Percentiles rank a stretch among this genome's conserved stretches.
phyloP scores from a whole-genome alignment of 345 rosid species.

The Camelina laxa region DNA sequence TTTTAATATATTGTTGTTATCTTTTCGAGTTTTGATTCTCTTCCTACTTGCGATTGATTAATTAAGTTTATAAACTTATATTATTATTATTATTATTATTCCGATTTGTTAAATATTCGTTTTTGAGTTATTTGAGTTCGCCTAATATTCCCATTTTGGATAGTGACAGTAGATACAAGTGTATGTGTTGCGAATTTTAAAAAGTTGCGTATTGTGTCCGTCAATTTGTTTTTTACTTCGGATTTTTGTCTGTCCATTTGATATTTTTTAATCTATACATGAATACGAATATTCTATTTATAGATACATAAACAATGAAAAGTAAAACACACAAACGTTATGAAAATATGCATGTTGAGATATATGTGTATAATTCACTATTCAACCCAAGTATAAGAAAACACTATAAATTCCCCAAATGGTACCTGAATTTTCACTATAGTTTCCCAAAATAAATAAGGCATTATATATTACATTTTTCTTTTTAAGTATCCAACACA shows the following conservation, averaged over 20 bases:
- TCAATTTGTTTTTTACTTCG: neutral
- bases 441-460: no score
- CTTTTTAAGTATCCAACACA: neutral
- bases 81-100: neutral
- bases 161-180: constrained; percentile 23
- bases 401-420: no score
- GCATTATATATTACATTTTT: no score
- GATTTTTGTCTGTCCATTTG: neutral
- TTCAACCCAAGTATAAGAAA: no score
- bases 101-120: neutral
- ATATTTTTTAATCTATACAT: no score
- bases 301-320: neutral
- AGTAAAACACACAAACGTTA: no score
- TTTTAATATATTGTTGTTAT: neutral
- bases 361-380: no score
- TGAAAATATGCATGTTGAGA: neutral
- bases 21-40: constrained; percentile 32
- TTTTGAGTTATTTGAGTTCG: neutral
- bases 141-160: constrained; percentile 27
- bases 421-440: neutral
- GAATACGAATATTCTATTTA: no score
- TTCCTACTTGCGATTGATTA: constrained; percentile 24
- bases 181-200: neutral
- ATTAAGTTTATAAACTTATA: neutral
- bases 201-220: neutral